A percentile compares a stretch with the other conserved stretches of the same genome.
Conservation (phyloP, 805 yeast species). For the Maudiozyma barnettii region DNA sequence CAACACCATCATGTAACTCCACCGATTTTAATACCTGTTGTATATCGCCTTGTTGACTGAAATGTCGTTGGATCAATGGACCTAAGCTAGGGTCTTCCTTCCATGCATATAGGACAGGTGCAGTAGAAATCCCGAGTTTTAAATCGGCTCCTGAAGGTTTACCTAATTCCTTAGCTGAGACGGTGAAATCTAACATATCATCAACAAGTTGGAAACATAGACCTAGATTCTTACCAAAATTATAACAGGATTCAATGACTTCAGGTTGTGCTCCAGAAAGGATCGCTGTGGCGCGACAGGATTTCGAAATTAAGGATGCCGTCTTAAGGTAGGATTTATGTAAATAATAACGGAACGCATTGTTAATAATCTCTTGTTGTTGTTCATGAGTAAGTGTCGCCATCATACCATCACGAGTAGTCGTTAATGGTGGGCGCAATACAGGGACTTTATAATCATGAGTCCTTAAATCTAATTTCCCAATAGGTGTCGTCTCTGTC, state of each 20-base stretch:
- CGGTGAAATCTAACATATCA: conserved; percentile 90
- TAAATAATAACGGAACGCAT: conserved; percentile 90
- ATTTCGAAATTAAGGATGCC: conserved; percentile 88
- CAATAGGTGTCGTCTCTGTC: conserved; percentile 6
- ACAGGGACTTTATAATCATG: conserved; percentile 46
- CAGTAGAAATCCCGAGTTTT: conserved; percentile 90
- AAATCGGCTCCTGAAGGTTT: conserved; percentile 96
- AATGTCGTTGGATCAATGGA: conserved; percentile 72
- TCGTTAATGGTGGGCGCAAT: not conserved
- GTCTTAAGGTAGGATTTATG: conserved; percentile 95
- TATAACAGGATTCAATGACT: conserved; percentile 77
- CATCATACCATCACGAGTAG: too few relatives aligned
- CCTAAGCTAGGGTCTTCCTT: conserved; percentile 77
- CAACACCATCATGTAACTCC: conserved; percentile 59
- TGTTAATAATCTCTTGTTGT: conserved; percentile 58
- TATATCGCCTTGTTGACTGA: conserved; percentile 72
- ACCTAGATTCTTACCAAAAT: conserved; percentile 88
- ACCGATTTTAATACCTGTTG: conserved; percentile 74
- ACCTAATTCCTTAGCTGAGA: conserved; percentile 76
- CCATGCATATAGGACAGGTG: conserved; percentile 95
- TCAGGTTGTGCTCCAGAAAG: conserved; percentile 71
- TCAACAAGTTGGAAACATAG: conserved; percentile 94
- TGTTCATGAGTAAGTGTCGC: conserved; percentile 25
- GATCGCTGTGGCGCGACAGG: conserved; percentile 87
- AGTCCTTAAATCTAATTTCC: conserved; percentile 7